These are phyloP conservation scores for Colletotrichum brevisporum DNA, from an alignment of 2,329 filamentous ascomycete species.

Conservation along the genomic window DNA sequence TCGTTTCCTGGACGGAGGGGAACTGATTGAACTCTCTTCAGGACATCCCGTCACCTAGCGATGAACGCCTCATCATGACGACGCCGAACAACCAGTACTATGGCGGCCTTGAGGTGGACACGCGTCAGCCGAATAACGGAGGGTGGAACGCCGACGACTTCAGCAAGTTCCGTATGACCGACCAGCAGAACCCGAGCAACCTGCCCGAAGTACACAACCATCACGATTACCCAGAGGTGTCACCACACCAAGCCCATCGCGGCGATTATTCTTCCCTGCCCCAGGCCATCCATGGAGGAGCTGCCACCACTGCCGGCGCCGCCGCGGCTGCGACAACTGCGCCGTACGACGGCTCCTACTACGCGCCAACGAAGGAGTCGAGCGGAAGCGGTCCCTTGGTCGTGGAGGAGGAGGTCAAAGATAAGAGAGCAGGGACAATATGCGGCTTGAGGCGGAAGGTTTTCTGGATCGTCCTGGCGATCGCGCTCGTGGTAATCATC, in stretches of 20 bases:
- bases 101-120: constrained; percentile 33
- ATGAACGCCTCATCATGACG: constrained; percentile 33
- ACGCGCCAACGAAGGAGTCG: constrained; percentile 21
- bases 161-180: constrained; percentile 15
- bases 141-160: constrained; percentile 11
- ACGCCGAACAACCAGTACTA: constrained; percentile 28
- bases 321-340: not conserved
- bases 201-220: constrained; percentile 21
- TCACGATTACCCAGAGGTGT: constrained; percentile 17
- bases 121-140: constrained; percentile 10
- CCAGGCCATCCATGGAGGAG: constrained; percentile 10
- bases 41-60: not conserved
- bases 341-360: not conserved
- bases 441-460: constrained; percentile 37
- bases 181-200: constrained; percentile 18
- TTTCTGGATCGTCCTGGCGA: constrained; percentile 33
- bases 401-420: not conserved
- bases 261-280: constrained; percentile 23
- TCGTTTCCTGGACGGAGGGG: not conserved
- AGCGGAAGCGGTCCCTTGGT: constrained; percentile 11
- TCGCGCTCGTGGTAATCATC: constrained; percentile 25
- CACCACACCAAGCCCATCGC: constrained; percentile 1
- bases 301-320: not conserved
- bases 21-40: not conserved
- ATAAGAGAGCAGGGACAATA: constrained; percentile 8